Evolutionary conservation across 306 rosid genomes (phyloP), one percentile per base, ranked within the genome.

Genomic region (Ziziphus jujuba): DNA sequence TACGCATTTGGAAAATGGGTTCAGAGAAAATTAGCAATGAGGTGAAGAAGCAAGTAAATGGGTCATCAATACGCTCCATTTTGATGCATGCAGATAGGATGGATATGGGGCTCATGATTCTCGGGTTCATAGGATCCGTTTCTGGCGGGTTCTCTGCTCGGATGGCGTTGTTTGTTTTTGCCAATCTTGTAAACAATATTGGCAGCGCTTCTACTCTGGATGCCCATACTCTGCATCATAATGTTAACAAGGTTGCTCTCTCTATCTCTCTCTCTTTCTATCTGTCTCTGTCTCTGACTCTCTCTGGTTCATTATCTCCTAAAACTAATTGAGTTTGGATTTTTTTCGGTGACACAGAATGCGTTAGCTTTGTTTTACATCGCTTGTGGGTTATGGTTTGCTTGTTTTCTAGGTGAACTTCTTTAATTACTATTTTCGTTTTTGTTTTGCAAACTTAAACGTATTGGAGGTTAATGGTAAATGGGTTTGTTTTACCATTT

Each of bases 141-240:
- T 28, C 33, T 1, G 33, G 33, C 33, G 33, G 33, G 23, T 6
- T 79, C n/a, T 1, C 56, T 1, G 34, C 56, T 1, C 79, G 79
- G 13, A n/a, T 74, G 59, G 12, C 61, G 15, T 14, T 84, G 69
- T 40, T 66, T 23, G n/a, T 77, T 35, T 55, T 38, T 28, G 65
- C 85, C 82, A 23, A 44, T 8, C 75, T 80, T 52, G 58, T 85
- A 61, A 85, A 85, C 75, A 38, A 56, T n/a, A 53, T 82, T 45
- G 90, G 84, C 5, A 13, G 2, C 25, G 28, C 57, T 31, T 69
- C 78, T 28, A 9, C 11, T 19, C 1, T 9, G 21, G 40, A 45
- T 35, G 40, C 2, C 44, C 56, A 11, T 47, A 38, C 25, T 53
- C 69, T 85, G 36, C 9, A 22, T 35, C 62, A 59, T 7, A 49